A percentile compares a stretch with the other conserved stretches of the same genome.
These are phyloP conservation scores for Nakazawaea ernobii DNA, from an alignment of 805 yeast genomes.

Conservation along the genomic window DNA sequence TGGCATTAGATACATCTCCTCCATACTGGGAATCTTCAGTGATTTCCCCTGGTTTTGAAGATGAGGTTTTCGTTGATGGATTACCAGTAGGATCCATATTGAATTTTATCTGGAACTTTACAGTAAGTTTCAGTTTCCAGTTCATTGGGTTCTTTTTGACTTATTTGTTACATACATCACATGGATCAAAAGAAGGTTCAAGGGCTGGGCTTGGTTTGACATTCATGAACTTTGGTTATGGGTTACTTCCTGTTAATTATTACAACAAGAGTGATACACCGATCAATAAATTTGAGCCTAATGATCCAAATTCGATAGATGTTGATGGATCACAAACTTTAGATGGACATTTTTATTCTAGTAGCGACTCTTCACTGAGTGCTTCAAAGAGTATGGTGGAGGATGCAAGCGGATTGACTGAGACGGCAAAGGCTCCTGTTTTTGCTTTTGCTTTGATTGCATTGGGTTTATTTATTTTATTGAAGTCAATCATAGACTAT, in stretches of 20 bases:
- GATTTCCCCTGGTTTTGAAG: slow-evolving; percentile 72
- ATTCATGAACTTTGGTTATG: slow-evolving; percentile 63
- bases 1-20: slow-evolving; percentile 89
- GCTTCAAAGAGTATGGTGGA: slow-evolving; percentile 11
- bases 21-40: slow-evolving; percentile 95
- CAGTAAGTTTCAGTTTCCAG: slow-evolving; percentile 89
- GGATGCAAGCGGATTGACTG: slow-evolving; percentile 14
- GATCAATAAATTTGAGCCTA: slow-evolving; percentile 41
- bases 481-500: slow-evolving; percentile 69
- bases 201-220: slow-evolving; percentile 88
- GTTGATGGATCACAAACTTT: slow-evolving; percentile 23
- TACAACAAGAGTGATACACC: slow-evolving; percentile 19
- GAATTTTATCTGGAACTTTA: slow-evolving; percentile 82
- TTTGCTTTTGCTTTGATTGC: slow-evolving; percentile 60
- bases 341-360: slow-evolving; percentile 23
- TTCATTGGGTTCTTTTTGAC: slow-evolving; percentile 90
- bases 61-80: slow-evolving; percentile 92
- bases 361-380: slow-evolving; percentile 17
- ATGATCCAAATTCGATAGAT: slow-evolving; percentile 54
- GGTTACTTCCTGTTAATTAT: slow-evolving; percentile 41
- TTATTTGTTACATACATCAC: slow-evolving; percentile 88
- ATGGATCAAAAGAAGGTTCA: slow-evolving; percentile 95
- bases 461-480: slow-evolving; percentile 59
- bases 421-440: slow-evolving; percentile 36
- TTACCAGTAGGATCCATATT: slow-evolving; percentile 92